Evolutionary conservation across 192 early-diverging fungal species (phyloP), one percentile per base, ranked within the genome.

Genomic region (Linnemannia hyalina): DNA sequence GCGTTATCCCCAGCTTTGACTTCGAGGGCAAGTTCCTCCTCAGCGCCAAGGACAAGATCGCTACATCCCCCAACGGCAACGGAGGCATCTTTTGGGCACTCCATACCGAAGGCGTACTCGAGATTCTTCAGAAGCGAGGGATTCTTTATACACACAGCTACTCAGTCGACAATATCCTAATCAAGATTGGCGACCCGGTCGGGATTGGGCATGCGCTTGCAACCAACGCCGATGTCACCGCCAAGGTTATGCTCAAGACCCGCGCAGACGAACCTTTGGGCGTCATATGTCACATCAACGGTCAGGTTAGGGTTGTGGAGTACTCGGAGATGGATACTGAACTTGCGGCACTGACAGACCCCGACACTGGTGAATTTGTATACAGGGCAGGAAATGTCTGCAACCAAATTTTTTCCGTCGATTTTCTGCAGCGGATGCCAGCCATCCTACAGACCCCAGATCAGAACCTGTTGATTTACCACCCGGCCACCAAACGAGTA

Each of bases 111-210:
- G 95, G 96, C 29, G 94, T 97, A 0, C 90, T 98, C 35, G 91
- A 87, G 46, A 91, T 93, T 80, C 90, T 98, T 76, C 91, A 94
- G 22, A 81, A 86, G 71, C 92, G 96, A 73, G 94, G 95, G 11
- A 91, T 98, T 65, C 92, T 94, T 71, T 96, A 96, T 80, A 89
- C 95, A 23, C 97, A 98, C 88, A 93, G 93, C 54, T 98, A 97
- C 91, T 97, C 96, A 80, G 97, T 98, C 54, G 97, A 98, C 90
- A 98, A 98, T 88, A 96, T 96, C 80, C 90, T 97, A 65, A 96
- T 97, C 78, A 93, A 94, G 29, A 95, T 98, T 13, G 97, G 96
- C 7, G 96, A 98, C 85, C 97, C 97, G 7, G 90, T 96, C 15
- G 97, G 97, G 70, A 89, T 98, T 72, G 97, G 96, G 20, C 97